Evolutionary conservation across 1,284 basidiomycete species (phyloP).

Genomic region (Mycosarcoma maydis): DNA sequence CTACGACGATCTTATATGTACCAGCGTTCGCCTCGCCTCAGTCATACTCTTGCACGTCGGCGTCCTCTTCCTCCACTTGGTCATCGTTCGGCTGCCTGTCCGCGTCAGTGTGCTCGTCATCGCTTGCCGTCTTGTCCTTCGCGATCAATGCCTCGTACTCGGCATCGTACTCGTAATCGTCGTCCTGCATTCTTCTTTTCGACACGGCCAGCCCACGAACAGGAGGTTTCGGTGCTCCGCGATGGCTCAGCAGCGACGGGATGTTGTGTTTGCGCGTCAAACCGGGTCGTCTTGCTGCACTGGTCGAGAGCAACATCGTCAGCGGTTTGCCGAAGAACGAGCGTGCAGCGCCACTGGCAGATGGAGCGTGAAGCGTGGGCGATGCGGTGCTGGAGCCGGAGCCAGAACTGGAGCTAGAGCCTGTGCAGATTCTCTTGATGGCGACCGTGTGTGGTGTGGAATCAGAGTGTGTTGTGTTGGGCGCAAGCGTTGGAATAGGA

Average conservation of each 20-base stretch:
- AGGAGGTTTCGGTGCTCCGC: slow-evolving; percentile 29
- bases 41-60: slow-evolving; percentile 18
- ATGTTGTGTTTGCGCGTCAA: slow-evolving; percentile 47
- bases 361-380: neutral
- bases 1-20: too few species aligned
- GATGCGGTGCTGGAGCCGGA: neutral
- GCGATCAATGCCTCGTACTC: slow-evolving; percentile 44
- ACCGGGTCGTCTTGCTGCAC: slow-evolving; percentile 33
- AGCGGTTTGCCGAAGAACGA: slow-evolving; percentile 48
- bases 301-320: slow-evolving; percentile 14
- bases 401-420: too few species aligned
- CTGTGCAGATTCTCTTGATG: slow-evolving; percentile 26
- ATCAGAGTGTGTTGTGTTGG: neutral
- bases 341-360: slow-evolving; percentile 7
- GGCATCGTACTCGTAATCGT: slow-evolving; percentile 47
- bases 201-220: slow-evolving; percentile 12
- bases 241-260: slow-evolving; percentile 37
- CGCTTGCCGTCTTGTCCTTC: slow-evolving; percentile 13
- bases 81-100: neutral
- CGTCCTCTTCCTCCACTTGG: slow-evolving; percentile 1
- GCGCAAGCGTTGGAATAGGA: neutral
- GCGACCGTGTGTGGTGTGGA: slow-evolving; percentile 10
- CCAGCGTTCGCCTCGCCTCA: too few species aligned
- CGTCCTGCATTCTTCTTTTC: slow-evolving; percentile 39
- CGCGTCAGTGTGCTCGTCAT: slow-evolving; percentile 4